Evolutionary conservation across 345 rosid species (phyloP), one percentile per base, ranked within the genome.

Genomic region (Anastatica hierochuntica): DNA sequence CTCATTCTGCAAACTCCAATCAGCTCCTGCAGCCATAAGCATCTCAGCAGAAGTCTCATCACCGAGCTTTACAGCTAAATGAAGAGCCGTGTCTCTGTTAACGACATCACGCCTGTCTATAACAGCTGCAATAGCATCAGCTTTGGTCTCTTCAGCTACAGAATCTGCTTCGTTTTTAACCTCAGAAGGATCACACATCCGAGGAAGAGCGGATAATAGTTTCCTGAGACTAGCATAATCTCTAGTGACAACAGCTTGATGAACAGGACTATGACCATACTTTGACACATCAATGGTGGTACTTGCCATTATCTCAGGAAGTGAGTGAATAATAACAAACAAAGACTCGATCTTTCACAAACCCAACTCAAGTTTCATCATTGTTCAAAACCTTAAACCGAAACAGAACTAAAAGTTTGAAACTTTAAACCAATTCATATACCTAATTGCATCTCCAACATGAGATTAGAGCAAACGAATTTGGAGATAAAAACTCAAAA

Each of bases 1-100:
- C 50, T 83, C 97, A 38, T 94, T 94, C 72, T 88, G 99, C 68
- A 88, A 75, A 53, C 97, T 88, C 99, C 99, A 94, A 77, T 94
- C 99, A 10, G 90, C 87, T 19, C 97, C 99, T 2, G 95, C 83
- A 41, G 82, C 74, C 99, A 94, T 88, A 27, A 94, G 90, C 94
- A 85, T 85, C 79, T 85, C 92, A 0, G 90, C 78, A 3, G 99
- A 71, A 19, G 82, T 82, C 49, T 83, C 85, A 13, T 94, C 97
- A 4, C 90, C 87, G 20, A 94, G 70, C 66, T 94, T 88, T 44
- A 94, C 95, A 16, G 99, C 97, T 77, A 94, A 54, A 67, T 94
- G 99, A 63, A 88, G 94, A 47, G 99, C 83, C 0, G 97, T 83
- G 51, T 94, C 99, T 20, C 99, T 79, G 67, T 85, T 85, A 1